phyloP scores from a whole-genome alignment of 352 stramenopile genomes.

The Phytopythium ostracodes region DNA sequence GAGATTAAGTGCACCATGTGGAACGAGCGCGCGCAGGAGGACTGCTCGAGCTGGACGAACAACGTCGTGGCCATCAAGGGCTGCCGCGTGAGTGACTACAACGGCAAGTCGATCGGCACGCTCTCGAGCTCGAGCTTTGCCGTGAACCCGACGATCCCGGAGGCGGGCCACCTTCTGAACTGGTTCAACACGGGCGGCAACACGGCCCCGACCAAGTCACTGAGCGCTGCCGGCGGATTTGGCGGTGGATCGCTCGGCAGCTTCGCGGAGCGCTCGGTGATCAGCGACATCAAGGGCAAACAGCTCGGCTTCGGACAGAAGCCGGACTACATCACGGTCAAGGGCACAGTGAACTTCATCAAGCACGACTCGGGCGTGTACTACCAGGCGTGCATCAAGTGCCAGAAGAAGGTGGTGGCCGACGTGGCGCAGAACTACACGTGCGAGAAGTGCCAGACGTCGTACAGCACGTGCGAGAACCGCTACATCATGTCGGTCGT shows the following conservation, averaged over 20 bases:
- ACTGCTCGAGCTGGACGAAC: conserved; percentile 83
- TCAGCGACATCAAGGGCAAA: conserved; percentile 94
- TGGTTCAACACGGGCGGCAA: conserved; percentile 83
- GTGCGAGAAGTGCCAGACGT: conserved; percentile 96
- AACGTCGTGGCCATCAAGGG: conserved; percentile 96
- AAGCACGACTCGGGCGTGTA: conserved; percentile 92
- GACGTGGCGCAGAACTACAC: conserved; percentile 93
- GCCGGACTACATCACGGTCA: conserved; percentile 95
- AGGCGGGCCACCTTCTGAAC: conserved; percentile 78
- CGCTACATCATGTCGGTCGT: conserved; percentile 95
- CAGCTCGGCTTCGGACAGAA: conserved; percentile 95
- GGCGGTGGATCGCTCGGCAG: conserved; percentile 66
- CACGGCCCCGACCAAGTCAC: conserved; percentile 66
- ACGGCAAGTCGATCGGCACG: conserved; percentile 88
- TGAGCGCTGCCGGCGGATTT: conserved; percentile 72
- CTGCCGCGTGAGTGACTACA: conserved; percentile 93
- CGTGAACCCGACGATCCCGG: conserved; percentile 84
- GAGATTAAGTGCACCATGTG: conserved; percentile 97
- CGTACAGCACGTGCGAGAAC: conserved; percentile 92
- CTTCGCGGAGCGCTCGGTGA: conserved; percentile 86
- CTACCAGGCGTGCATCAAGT: conserved; percentile 87
- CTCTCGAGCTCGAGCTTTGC: conserved; percentile 74
- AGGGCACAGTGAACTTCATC: conserved; percentile 96
- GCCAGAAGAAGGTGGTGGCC: conserved; percentile 90
- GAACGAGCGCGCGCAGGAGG: conserved; percentile 88